Evolutionary conservation across 1,284 basidiomycete genomes (phyloP).

Genomic region (Rhodofomes roseus): DNA sequence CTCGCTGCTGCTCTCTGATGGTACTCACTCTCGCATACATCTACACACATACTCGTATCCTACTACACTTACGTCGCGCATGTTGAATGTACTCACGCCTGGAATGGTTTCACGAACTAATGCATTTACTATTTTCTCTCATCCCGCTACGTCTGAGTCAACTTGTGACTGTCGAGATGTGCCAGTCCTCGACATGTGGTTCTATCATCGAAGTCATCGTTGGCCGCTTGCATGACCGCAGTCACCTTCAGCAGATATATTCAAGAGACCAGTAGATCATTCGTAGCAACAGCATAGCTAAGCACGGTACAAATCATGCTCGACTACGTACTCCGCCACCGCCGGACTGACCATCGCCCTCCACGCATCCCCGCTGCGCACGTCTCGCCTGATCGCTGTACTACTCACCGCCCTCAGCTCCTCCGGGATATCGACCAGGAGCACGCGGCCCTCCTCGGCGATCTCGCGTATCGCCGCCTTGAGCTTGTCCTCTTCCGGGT

Average conservation of each 20-base stretch:
- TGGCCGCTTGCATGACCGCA: too few species aligned
- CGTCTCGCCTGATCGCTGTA: slow-evolving; percentile 59
- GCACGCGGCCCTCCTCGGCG: slow-evolving; percentile 46
- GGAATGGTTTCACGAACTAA: background rate
- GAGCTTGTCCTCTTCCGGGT: slow-evolving; percentile 31
- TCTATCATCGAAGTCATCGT: too few species aligned
- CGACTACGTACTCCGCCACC: slow-evolving; percentile 46
- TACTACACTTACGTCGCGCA: background rate
- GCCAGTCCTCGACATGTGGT: too few species aligned
- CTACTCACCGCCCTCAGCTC: slow-evolving; percentile 66
- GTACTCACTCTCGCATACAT: background rate
- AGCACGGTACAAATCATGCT: slow-evolving; percentile 45
- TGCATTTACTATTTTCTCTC: background rate
- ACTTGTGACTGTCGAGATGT: too few species aligned
- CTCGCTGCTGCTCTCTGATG: background rate
- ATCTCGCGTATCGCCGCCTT: slow-evolving; percentile 44
- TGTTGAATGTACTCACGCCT: background rate
- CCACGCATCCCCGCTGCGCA: slow-evolving; percentile 37
- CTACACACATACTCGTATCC: background rate
- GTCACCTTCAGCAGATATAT: background rate
- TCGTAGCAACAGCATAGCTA: background rate
- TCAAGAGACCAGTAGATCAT: background rate
- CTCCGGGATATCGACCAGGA: slow-evolving; percentile 57
- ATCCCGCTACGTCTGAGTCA: too few species aligned
- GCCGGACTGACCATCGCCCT: slow-evolving; percentile 37